Evolutionary conservation across 331 rosid species (phyloP).

Genomic region (Arachis monticola): DNA sequence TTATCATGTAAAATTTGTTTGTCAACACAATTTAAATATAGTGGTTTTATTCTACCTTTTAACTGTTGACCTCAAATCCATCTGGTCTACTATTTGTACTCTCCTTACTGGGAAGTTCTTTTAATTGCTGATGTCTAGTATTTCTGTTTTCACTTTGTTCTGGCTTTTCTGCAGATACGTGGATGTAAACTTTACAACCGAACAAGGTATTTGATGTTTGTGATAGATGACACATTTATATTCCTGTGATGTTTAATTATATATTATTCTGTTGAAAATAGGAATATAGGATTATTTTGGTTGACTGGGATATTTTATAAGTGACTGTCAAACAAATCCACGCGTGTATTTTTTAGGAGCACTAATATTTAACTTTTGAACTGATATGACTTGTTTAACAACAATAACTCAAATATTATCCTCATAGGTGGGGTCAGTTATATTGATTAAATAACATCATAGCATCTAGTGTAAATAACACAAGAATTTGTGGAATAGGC

Average conservation of each 20-base stretch:
- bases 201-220: constrained; percentile 54
- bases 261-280: constrained; percentile 7
- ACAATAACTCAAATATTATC: neutral
- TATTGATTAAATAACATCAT: no score
- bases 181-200: constrained; percentile 81
- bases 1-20: neutral
- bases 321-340: constrained; percentile 8
- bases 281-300: constrained; percentile 10
- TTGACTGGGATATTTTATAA: constrained; percentile 12
- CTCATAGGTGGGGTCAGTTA: neutral
- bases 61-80: neutral
- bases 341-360: constrained; percentile 4
- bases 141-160: constrained; percentile 26
- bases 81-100: neutral
- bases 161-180: constrained; percentile 66
- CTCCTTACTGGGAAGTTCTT: constrained; percentile 18
- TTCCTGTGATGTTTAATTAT: neutral
- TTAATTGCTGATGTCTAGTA: constrained; percentile 29
- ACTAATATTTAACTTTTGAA: constrained; percentile 4
- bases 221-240: constrained; percentile 13
- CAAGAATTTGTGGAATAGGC: neutral
- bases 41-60: neutral
- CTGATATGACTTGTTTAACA: neutral
- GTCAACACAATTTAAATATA: no score
- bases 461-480: neutral